Conservation (phyloP, 1,284 basidiomycete species). For the Papiliotrema fonsecae region DNA sequence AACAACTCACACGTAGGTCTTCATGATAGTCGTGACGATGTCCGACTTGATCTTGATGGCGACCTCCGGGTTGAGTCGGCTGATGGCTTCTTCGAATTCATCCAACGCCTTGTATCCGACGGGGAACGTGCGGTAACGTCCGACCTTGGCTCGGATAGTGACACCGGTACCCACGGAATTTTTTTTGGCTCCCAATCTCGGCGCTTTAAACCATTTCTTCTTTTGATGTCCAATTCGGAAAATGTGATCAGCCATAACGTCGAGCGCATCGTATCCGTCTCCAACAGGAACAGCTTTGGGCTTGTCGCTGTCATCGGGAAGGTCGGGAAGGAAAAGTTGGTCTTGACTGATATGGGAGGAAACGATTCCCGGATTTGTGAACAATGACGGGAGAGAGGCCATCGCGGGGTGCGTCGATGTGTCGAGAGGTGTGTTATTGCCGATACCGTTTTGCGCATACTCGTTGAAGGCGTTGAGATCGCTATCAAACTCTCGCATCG, state of each 20-base stretch:
- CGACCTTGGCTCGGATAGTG: slow-evolving; percentile 33
- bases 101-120: slow-evolving; percentile 27
- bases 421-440: slow-evolving; percentile 1
- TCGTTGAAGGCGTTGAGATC: slow-evolving; percentile 32
- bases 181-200: slow-evolving; percentile 19
- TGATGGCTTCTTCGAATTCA: slow-evolving; percentile 32
- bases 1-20: slow-evolving; percentile 26
- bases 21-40: slow-evolving; percentile 26
- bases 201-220: slow-evolving; percentile 39
- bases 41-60: slow-evolving; percentile 35
- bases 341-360: background rate
- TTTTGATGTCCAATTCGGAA: slow-evolving; percentile 33
- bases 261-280: slow-evolving; percentile 37
- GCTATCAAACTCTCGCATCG: slow-evolving; percentile 22
- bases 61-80: slow-evolving; percentile 29
- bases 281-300: slow-evolving; percentile 25
- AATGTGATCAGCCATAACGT: slow-evolving; percentile 42
- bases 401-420: slow-evolving; percentile 1
- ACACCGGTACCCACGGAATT: slow-evolving; percentile 32
- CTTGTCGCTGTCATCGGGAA: slow-evolving; percentile 4
- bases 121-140: slow-evolving; percentile 35
- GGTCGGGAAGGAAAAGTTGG: background rate
- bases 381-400: slow-evolving; percentile 1
- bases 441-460: slow-evolving; percentile 27
- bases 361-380: slow-evolving; percentile 2